Evolutionary conservation across 2,329 filamentous ascomycete genomes (phyloP), one percentile per base, ranked within the genome.

Genomic region (Botryosphaeria dothidea): DNA sequence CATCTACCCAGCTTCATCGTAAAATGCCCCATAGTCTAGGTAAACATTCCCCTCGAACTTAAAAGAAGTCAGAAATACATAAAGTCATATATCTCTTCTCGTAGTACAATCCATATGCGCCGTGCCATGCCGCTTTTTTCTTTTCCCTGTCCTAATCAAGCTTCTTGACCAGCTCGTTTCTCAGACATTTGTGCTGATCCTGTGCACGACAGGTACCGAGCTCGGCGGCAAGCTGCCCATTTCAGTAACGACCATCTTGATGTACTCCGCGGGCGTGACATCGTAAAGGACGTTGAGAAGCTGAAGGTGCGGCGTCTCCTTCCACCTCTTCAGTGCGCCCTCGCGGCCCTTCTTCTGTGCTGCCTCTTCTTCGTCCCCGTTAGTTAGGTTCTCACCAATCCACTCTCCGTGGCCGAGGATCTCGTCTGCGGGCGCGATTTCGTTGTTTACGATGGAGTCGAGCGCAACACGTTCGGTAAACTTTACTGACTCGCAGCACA

Each of bases 401-500:
- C 76, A 78, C 54, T 75, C 77, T 1, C 51, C 64, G 9, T 62
- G 21, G 57, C 75, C 25, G 58, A 83, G 72, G 11, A 91, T 79
- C 79, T 92, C 84, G 77, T 90, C 87, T 78, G 92, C 73, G 76
- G 93, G 85, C 79, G 87, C 93, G 67, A 97, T 90, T 81, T 99
- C 95, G 77, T 99, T 99, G 72, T 92, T 90, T 46, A 95, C 94
- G 69, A 98, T 92, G 25, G 92, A 94, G 79, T 98, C 95, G 15
- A 96, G 87, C 6, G 92, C 91, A 11, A 97, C 92, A 65, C 92
- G 90, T 71, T 92, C 89, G 72, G 95, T 91, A 76, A 98, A 97
- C 79, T 98, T 99, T 80, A 98, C 89, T 3, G 91, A 95, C 81
- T 98, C 94, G 77, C 92, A 97, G 66, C 96, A 90, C 3, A 96